Conservation (phyloP, 2,329 filamentous ascomycete genomes). For the Ophiosphaerella herpotricha region DNA sequence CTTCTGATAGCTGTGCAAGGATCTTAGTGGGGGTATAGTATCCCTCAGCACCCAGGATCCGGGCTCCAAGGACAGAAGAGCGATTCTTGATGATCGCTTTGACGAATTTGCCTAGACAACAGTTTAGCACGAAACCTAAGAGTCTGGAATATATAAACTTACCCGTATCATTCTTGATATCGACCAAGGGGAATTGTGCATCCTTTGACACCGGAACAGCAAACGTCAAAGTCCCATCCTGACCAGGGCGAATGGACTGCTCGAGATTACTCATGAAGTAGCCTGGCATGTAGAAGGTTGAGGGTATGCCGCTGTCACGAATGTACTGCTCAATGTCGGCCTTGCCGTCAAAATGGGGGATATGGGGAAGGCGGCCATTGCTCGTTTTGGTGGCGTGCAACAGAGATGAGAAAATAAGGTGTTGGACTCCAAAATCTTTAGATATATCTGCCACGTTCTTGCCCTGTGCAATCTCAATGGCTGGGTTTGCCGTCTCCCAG, state of each 20-base stretch:
- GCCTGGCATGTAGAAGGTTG: constrained; percentile 57
- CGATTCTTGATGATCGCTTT: constrained; percentile 17
- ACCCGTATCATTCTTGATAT: constrained; percentile 51
- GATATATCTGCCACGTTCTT: constrained; percentile 25
- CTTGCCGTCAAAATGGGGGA: constrained; percentile 62
- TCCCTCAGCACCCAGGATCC: constrained; percentile 48
- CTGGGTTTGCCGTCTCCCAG: constrained; percentile 16
- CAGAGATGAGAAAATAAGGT: constrained; percentile 29
- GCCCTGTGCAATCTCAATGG: constrained; percentile 23
- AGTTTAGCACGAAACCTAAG: constrained; percentile 27
- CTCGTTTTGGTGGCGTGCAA: constrained; percentile 22
- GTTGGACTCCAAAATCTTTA: constrained; percentile 18
- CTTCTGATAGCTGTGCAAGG: constrained; percentile 44
- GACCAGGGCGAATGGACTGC: constrained; percentile 10
- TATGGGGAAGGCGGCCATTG: constrained; percentile 41
- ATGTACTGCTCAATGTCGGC: constrained; percentile 61
- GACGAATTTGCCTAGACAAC: constrained; percentile 38
- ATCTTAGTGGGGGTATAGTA: constrained; percentile 32
- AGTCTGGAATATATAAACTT: constrained; percentile 29
- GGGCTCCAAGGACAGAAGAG: constrained; percentile 45
- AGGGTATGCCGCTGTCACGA: constrained; percentile 40
- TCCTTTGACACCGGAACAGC: constrained; percentile 9
- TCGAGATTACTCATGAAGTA: constrained; percentile 60
- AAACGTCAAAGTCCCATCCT: constrained; percentile 24
- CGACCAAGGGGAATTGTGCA: constrained; percentile 49